These are phyloP conservation scores for Lactarius vividus DNA, from an alignment of 768 basidiomycete genomes.

Conservation along the genomic window DNA sequence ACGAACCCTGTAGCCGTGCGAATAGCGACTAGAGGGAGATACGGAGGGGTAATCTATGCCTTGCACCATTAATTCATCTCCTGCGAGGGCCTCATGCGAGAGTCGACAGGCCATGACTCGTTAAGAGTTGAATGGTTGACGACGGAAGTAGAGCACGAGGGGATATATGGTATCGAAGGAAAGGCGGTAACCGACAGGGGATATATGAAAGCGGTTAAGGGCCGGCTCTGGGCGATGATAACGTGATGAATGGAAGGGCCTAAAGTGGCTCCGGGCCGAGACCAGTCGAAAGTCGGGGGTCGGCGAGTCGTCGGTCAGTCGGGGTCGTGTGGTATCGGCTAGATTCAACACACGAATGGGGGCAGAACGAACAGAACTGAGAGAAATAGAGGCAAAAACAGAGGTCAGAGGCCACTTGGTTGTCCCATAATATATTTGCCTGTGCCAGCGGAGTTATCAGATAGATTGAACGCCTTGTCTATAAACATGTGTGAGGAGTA, in stretches of 20 bases:
- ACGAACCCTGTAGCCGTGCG: constrained; percentile 28
- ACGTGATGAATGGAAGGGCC: background rate
- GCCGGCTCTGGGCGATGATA: constrained; percentile 15
- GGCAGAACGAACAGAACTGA: background rate
- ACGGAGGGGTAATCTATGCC: constrained; percentile 30
- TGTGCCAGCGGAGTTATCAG: background rate
- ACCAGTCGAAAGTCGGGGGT: constrained; percentile 3
- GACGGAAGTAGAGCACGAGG: constrained; percentile 24
- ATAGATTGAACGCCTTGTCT: background rate
- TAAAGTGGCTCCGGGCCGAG: constrained; percentile 15
- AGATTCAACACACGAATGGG: background rate
- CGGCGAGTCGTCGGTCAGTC: constrained; percentile 10
- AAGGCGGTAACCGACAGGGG: constrained; percentile 6
- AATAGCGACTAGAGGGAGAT: constrained; percentile 26
- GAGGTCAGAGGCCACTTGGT: background rate
- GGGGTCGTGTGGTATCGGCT: background rate
- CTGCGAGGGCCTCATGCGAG: constrained; percentile 28
- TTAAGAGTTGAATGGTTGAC: constrained; percentile 12
- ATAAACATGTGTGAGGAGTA: background rate
- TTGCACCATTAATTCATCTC: constrained; percentile 30
- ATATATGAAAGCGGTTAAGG: constrained; percentile 22
- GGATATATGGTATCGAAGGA: constrained; percentile 9
- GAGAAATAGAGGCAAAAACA: background rate
- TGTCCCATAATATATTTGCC: background rate
- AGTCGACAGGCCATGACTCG: constrained; percentile 20